Evolutionary conservation across 441 rosid species (phyloP).

Genomic region (Gossypium lobatum): DNA sequence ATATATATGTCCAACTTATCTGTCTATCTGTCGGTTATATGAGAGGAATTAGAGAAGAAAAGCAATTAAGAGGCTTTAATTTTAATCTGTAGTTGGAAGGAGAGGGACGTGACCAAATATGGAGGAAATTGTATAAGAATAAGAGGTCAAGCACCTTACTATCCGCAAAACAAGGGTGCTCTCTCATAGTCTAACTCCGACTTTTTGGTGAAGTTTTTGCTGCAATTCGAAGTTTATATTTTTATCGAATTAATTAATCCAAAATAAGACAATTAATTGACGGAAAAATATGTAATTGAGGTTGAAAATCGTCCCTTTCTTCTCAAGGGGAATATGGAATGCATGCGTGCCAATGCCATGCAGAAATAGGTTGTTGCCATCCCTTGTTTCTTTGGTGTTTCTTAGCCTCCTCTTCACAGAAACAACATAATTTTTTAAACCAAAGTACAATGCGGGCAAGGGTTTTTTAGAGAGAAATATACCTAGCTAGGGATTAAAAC

Average conservation of each 20-base stretch:
- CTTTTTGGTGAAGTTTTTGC: not conserved
- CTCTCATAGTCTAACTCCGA: not conserved
- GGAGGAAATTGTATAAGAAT: not conserved
- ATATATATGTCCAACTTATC: too few species aligned
- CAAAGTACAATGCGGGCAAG: not conserved
- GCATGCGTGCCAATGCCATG: not conserved
- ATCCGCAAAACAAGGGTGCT: not conserved
- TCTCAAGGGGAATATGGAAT: not conserved
- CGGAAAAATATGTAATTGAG: not conserved
- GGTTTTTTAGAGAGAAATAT: not conserved
- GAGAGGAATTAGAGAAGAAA: not conserved
- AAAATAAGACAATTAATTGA: not conserved
- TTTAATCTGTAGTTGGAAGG: not conserved
- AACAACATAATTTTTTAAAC: too few species aligned
- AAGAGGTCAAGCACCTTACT: not conserved
- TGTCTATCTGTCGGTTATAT: too few species aligned
- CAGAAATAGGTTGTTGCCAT: not conserved
- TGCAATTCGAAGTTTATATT: not conserved
- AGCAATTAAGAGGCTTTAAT: not conserved
- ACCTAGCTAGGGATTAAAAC: not conserved
- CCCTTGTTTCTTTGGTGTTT: not conserved
- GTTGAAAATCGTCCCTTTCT: not conserved
- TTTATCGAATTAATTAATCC: not conserved
- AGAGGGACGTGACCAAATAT: not conserved
- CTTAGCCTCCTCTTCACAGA: not conserved